Evolutionary conservation across 2,329 filamentous ascomycete genomes (phyloP).

Genomic region (Ilyonectria sp.): DNA sequence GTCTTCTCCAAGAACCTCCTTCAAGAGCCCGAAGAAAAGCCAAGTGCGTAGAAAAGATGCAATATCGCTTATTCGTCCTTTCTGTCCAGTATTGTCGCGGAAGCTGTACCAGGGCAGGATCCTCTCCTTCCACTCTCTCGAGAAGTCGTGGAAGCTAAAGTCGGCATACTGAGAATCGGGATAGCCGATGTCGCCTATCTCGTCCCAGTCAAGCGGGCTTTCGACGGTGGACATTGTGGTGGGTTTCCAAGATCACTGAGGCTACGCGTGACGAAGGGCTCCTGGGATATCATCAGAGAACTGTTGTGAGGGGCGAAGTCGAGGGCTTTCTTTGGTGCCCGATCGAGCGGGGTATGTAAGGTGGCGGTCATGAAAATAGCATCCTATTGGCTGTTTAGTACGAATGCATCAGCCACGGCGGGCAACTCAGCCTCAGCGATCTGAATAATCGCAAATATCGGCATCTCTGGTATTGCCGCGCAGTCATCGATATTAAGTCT

Average conservation of each 20-base stretch:
- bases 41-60: slow-evolving; percentile 7
- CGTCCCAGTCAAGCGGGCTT: slow-evolving; percentile 9
- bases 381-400: background rate
- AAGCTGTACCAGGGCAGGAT: background rate
- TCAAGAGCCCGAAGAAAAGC: slow-evolving; percentile 16
- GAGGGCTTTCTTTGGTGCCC: no score
- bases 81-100: background rate
- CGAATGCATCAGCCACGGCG: background rate
- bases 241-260: background rate
- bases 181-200: slow-evolving; percentile 17
- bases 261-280: no score
- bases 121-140: slow-evolving; percentile 1
- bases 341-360: background rate
- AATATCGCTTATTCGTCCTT: slow-evolving; percentile 5
- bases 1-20: slow-evolving; percentile 14
- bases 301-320: no score
- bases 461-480: background rate
- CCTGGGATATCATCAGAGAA: no score
- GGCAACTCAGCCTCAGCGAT: background rate
- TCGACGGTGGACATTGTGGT: background rate
- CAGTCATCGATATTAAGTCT: background rate
- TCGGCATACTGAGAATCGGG: slow-evolving; percentile 12
- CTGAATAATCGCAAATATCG: background rate
- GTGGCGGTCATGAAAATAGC: background rate
- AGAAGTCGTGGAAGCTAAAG: slow-evolving; percentile 11